Base-by-base conservation (phyloP, 2,329 filamentous ascomycete species). In the Trichoderma afroharzianum region DNA sequence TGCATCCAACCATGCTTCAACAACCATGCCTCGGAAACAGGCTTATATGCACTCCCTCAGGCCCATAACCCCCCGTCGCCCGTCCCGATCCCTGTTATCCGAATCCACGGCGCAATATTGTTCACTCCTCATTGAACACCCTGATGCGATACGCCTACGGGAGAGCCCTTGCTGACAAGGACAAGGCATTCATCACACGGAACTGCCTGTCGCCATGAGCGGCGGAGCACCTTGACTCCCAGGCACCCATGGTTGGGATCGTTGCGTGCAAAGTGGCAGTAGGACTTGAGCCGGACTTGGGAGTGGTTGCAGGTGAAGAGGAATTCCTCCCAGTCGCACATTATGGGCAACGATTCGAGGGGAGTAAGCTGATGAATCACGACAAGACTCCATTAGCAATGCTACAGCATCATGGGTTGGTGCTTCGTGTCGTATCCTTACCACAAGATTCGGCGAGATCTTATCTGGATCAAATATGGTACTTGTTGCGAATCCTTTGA, bases 221-320 rank as follows among this genome's bases (percentile, higher is more conserved):
- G 83, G 28, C 88, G 86, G 72, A 92, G 84, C 50, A 88, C 88
- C 82, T 92, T 91, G 70, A 93, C 88, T 12, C 89, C 86, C 74
- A 88, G 88, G 80, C 92, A 94, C 75, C 89, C 85, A 78, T 94
- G 91, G 73, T 87, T 85, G 1, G 88, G 88, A 75, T 93, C 90
- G 78, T 92, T 93, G 72, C 92, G 90, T 6, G 92, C 91, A 75
- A 89, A 90, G 81, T 94, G 92, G 80, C 92, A 95, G 80, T 93
- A 87, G 28, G 88, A 89, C 77, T 90, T 89, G 33, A 92, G 83
- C 24, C 89, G 87, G 30, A 86, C 81, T 18, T 83, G 82, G 6
- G 84, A 85, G 81, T 93, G 91, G 33, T 84, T 84, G 82, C 92
- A 95, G 66, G 79, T 81, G 78, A 91, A 94, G 72, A 88, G 79